phyloP scores from a whole-genome alignment of 768 basidiomycete species.

The Mycena albidolilacea region DNA sequence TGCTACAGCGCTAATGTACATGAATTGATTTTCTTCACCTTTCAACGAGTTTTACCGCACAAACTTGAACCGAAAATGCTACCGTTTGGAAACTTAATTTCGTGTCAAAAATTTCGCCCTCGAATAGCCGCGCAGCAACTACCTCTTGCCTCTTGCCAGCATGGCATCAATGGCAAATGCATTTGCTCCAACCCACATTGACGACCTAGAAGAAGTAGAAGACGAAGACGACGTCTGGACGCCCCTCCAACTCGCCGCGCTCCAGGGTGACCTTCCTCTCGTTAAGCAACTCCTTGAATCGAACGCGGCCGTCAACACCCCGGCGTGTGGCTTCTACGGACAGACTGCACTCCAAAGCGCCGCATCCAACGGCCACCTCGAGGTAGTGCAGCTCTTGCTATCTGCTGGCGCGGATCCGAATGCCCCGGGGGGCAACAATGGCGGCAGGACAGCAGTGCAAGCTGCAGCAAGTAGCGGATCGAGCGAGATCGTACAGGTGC shows the following conservation, averaged over 20 bases:
- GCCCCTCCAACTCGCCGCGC: constrained; percentile 33
- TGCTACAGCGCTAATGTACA: too few species aligned
- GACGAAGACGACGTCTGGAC: constrained; percentile 38
- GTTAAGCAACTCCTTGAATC: constrained; percentile 23
- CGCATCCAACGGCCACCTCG: constrained; percentile 28
- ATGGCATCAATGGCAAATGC: constrained; percentile 21
- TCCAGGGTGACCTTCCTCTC: constrained; percentile 29
- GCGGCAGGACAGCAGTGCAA: constrained; percentile 32
- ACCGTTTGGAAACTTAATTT: too few species aligned
- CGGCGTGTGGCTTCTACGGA: constrained; percentile 35
- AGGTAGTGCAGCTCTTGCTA: constrained; percentile 24
- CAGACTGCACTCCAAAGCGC: constrained; percentile 37
- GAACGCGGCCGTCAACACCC: constrained; percentile 32
- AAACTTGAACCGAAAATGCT: too few species aligned
- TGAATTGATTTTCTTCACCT: too few species aligned
- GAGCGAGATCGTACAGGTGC: constrained; percentile 8
- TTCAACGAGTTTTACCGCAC: too few species aligned
- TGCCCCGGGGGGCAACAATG: constrained; percentile 34
- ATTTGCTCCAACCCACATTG: constrained; percentile 23
- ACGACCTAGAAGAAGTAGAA: constrained; percentile 24
- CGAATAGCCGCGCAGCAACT: too few species aligned
- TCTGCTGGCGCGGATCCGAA: constrained; percentile 30
- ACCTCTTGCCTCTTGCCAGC: background rate
- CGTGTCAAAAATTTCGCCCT: too few species aligned
- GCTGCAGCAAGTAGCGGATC: constrained; percentile 25